These are phyloP conservation scores for Papilionanthe hybrid DNA, from an alignment of 116 monocot genomes.

Conservation along the genomic window DNA sequence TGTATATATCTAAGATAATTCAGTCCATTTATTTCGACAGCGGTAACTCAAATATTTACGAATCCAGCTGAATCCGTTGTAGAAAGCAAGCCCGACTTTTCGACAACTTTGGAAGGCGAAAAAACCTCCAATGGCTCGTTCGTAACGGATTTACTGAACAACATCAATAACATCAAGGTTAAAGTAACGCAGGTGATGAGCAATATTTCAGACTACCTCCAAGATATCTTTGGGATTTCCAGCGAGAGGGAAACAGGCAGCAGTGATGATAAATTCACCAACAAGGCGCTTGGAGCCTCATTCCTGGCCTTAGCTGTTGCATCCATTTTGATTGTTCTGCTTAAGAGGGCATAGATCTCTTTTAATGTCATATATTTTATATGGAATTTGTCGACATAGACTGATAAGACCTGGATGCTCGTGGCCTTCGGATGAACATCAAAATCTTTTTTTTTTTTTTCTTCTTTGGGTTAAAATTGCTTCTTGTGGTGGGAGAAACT, in stretches of 20 bases:
- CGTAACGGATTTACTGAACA: constrained; percentile 6
- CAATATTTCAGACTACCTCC: constrained; percentile 44
- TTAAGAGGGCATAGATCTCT: constrained; percentile 40
- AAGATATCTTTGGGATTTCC: constrained; percentile 37
- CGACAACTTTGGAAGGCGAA: background rate
- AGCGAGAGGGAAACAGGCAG: background rate
- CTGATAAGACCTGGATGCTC: too few species aligned
- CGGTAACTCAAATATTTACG: background rate
- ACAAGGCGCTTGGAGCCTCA: constrained; percentile 15
- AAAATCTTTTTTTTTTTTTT: too few species aligned
- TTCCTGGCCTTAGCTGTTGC: constrained; percentile 59
- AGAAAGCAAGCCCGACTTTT: constrained; percentile 1
- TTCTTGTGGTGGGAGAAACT: too few species aligned
- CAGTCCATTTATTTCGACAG: background rate
- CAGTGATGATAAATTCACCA: background rate
- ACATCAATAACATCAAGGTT: constrained; percentile 28
- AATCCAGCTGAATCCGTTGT: constrained; percentile 7
- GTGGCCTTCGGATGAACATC: background rate
- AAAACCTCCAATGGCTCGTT: constrained; percentile 5
- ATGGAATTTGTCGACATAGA: background rate
- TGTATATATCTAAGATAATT: background rate
- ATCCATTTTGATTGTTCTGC: constrained; percentile 47
- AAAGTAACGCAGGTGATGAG: constrained; percentile 40
- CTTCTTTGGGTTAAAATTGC: too few species aligned
- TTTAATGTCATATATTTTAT: background rate